These are phyloP conservation scores for Saccharomyces eubayanus DNA, from an alignment of 805 yeast genomes.

Conservation along the genomic window DNA sequence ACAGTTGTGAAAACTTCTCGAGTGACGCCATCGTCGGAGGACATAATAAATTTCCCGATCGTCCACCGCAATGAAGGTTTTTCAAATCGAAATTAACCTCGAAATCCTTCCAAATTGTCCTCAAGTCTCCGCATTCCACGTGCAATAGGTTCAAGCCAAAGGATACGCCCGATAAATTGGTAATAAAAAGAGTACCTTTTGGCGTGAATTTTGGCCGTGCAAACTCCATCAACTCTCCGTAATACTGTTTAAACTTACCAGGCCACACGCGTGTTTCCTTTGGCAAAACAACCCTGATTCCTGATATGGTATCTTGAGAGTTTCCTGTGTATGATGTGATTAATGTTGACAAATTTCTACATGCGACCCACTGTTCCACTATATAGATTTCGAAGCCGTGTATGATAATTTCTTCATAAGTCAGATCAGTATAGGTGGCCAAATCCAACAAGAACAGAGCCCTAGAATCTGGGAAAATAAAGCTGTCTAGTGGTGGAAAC, in stretches of 20 bases:
- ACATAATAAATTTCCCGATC: slow-evolving; percentile 67
- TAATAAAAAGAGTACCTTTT: slow-evolving; percentile 60
- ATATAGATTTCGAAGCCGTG: slow-evolving; percentile 82
- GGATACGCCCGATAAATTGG: slow-evolving; percentile 73
- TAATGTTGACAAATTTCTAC: slow-evolving; percentile 55
- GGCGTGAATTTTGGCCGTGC: slow-evolving; percentile 60
- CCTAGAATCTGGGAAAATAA: slow-evolving; percentile 48
- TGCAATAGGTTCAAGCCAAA: slow-evolving; percentile 65
- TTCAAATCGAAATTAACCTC: slow-evolving; percentile 69
- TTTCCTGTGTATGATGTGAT: slow-evolving; percentile 86
- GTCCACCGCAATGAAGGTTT: slow-evolving; percentile 73
- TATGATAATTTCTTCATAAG: slow-evolving; percentile 41
- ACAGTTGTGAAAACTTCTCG: slow-evolving; percentile 73
- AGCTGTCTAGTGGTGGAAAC: slow-evolving; percentile 15
- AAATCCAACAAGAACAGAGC: slow-evolving; percentile 42
- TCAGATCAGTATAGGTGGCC: slow-evolving; percentile 34
- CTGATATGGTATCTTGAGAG: slow-evolving; percentile 51
- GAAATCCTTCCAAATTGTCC: slow-evolving; percentile 48
- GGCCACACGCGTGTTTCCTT: slow-evolving; percentile 29
- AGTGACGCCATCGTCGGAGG: slow-evolving; percentile 68
- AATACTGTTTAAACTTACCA: slow-evolving; percentile 44
- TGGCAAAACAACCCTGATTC: slow-evolving; percentile 48
- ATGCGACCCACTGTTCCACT: slow-evolving; percentile 91
- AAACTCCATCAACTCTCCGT: slow-evolving; percentile 54
- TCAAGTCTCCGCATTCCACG: slow-evolving; percentile 51